Evolutionary conservation across 2,329 filamentous ascomycete genomes (phyloP), one percentile per base, ranked within the genome.

Genomic region (Fusarium falciforme): DNA sequence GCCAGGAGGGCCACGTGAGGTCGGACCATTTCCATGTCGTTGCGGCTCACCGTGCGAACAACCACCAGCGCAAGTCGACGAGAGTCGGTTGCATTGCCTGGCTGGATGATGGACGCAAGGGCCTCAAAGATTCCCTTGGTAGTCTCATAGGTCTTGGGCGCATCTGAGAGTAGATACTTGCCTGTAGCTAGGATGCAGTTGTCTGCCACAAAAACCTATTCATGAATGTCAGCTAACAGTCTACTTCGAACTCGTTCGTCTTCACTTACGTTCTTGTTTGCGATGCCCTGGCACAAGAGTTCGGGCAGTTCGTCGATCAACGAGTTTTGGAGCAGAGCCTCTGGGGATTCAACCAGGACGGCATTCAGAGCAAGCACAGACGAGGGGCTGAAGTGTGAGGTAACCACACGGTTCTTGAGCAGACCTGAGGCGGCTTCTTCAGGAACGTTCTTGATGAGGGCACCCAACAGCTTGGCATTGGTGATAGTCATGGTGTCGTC

Each of bases 281-380:
- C 84, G 82, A 98, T 93, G 74, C 95, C 96, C 82, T 94, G 91
- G 79, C 91, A 92, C 47, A 99, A 91, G 57, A 94, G 84, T n/a
- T 91, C 88, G 6, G 93, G 90, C 38, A 96, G 88, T 70, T 97
- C 94, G 33, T 95, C 92, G 1, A 89, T 88, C 76, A 95, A 90
- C 8, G 87, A 81, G 62, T 89, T 89, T 67, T 92, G 89, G 0
- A 91, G 88, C 36, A 99, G 84, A 4, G 90, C 88, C 58, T 90
- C 86, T 4, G 94, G 90, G 2, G 95, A 93, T 81, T 98, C 95
- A 8, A 94, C 87, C 49, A 99, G 86, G 16, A 98, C 92, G 1
- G 96, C 93, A 80, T 99, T 99, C 67, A 99, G 88, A 5, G 93
- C 93, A 47, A 99, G 88, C 6, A 97, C 89, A 0, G 96, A 97